Percentiles rank a stretch among this genome's conserved stretches.
Conservation (phyloP, 768 basidiomycete species). For the Termitomyces bulborhizus region DNA sequence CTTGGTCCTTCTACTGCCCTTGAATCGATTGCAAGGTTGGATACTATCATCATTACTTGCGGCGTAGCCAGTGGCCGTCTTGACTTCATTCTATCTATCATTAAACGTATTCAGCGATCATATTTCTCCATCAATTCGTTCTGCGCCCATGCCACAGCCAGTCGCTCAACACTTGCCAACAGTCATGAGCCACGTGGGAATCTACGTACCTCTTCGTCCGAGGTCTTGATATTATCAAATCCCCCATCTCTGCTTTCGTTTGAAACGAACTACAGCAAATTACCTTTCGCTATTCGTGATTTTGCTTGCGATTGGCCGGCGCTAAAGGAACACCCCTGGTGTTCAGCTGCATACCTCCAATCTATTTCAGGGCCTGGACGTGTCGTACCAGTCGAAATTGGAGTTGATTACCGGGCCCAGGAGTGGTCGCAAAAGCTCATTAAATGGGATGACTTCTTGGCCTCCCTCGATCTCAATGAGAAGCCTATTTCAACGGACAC, state of each 20-base stretch:
- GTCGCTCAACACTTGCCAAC: background rate
- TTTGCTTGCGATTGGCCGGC: conserved; percentile 78
- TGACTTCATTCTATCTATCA: conserved; percentile 58
- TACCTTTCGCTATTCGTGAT: conserved; percentile 71
- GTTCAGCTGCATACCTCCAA: conserved; percentile 60
- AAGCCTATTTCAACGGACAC: conserved; percentile 14
- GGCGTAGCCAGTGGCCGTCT: conserved; percentile 62
- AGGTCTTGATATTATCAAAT: conserved; percentile 33
- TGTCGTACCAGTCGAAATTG: conserved; percentile 87
- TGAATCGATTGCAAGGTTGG: conserved; percentile 55
- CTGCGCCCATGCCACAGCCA: background rate
- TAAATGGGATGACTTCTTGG: conserved; percentile 71
- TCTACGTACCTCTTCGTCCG: conserved; percentile 17
- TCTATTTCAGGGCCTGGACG: conserved; percentile 72
- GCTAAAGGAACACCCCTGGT: conserved; percentile 62
- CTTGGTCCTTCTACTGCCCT: conserved; percentile 21
- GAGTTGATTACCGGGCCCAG: conserved; percentile 70
- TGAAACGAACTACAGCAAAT: conserved; percentile 29
- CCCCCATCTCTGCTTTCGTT: conserved; percentile 59
- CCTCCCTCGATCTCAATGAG: conserved; percentile 31
- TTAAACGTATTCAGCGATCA: conserved; percentile 49
- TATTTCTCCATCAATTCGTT: conserved; percentile 13
- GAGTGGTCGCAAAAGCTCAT: conserved; percentile 83
- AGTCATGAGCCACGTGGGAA: background rate
- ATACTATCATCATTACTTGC: conserved; percentile 78